A percentile compares a stretch with the other conserved stretches of the same genome.
These are phyloP conservation scores for Crithidia fasciculata DNA, from an alignment of 208 protist genomes.

Conservation along the genomic window DNA sequence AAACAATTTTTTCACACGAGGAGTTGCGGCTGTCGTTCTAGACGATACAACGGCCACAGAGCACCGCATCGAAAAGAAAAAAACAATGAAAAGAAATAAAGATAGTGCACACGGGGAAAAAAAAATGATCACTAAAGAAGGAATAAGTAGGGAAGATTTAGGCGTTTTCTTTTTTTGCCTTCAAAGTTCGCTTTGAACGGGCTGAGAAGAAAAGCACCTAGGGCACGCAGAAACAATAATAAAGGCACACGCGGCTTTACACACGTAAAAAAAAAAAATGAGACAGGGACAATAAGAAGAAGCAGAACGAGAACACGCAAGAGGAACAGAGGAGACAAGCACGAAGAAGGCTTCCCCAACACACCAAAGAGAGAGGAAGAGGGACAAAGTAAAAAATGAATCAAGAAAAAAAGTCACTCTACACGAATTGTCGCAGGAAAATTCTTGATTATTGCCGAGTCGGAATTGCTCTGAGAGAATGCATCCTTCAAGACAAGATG, in stretches of 20 bases:
- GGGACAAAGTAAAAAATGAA: background rate
- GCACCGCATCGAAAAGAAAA: background rate
- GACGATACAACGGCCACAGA: constrained; percentile 3
- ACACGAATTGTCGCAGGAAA: background rate
- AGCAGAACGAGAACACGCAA: too few species aligned
- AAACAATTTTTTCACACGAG: background rate
- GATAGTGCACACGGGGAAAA: too few species aligned
- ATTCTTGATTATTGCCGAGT: background rate
- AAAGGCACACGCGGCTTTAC: background rate
- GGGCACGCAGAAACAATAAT: background rate
- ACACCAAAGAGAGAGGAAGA: background rate
- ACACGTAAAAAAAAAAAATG: background rate
- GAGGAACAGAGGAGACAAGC: background rate
- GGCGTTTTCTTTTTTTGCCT: too few species aligned
- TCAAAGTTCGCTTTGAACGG: too few species aligned
- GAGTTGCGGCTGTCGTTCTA: background rate
- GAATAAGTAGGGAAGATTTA: background rate
- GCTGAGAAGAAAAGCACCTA: background rate
- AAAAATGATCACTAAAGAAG: background rate
- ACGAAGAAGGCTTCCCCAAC: background rate
- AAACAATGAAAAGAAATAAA: background rate
- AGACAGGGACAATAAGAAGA: background rate
- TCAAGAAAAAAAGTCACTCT: background rate
- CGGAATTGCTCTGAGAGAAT: too few species aligned
- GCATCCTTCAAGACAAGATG: too few species aligned